These are phyloP conservation scores for Centella asiatica DNA, from an alignment of 129 eudicot genomes.

Conservation along the genomic window DNA sequence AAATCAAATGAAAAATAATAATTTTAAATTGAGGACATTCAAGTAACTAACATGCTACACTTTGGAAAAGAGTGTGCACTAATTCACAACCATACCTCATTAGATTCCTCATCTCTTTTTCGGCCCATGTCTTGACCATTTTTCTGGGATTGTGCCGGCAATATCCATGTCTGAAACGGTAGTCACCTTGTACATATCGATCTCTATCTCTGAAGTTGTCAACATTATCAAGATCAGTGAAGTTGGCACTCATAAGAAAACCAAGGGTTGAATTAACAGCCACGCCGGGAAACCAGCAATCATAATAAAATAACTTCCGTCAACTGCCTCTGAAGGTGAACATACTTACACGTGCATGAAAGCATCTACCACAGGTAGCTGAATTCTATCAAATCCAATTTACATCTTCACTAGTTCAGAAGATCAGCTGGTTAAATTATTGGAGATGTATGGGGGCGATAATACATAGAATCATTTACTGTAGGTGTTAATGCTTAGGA, in stretches of 20 bases:
- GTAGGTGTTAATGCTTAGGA: background rate
- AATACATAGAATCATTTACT: too few relatives aligned
- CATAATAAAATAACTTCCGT: too few relatives aligned
- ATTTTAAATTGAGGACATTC: too few relatives aligned
- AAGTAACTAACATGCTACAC: too few relatives aligned
- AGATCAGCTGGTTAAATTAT: background rate
- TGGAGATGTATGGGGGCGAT: background rate
- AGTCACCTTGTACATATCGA: slow-evolving; percentile 93
- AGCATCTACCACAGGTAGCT: background rate
- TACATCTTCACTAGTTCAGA: background rate
- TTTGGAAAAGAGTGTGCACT: too few relatives aligned
- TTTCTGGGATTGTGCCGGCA: slow-evolving; percentile 96
- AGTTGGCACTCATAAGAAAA: background rate
- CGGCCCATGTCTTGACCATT: slow-evolving; percentile 99
- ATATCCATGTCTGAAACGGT: slow-evolving; percentile 86
- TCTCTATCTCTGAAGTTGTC: slow-evolving; percentile 69
- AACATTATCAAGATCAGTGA: slow-evolving; percentile 11
- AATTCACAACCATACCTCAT: slow-evolving; percentile 48
- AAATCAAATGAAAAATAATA: background rate
- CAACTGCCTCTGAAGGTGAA: background rate
- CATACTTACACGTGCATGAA: background rate
- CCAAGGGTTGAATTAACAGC: background rate
- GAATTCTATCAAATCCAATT: background rate
- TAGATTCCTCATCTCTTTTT: slow-evolving; percentile 95
- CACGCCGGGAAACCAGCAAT: background rate